A percentile compares a stretch with the other conserved stretches of the same genome.
phyloP scores from a whole-genome alignment of 1,284 basidiomycete genomes.

The Ganoderma leucocontextum region DNA sequence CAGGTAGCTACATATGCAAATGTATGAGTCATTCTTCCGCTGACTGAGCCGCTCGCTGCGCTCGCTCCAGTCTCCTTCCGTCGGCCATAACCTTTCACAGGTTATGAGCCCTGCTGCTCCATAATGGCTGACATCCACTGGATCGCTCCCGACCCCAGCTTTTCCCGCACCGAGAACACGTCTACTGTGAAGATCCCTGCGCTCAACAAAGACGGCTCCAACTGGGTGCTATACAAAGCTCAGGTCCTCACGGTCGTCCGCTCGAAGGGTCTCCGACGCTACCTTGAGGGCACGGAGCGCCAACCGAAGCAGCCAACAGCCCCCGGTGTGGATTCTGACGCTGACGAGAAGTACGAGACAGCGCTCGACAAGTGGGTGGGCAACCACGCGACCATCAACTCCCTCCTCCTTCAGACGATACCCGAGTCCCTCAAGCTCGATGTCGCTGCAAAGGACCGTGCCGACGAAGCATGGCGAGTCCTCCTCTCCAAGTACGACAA shows the following conservation, averaged over 20 bases:
- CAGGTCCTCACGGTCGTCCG: slow-evolving; percentile 21
- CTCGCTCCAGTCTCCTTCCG: no score
- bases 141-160: background rate
- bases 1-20: no score
- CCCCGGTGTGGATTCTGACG: slow-evolving; percentile 21
- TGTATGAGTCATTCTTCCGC: no score
- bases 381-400: slow-evolving; percentile 23
- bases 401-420: slow-evolving; percentile 21
- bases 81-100: no score
- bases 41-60: no score
- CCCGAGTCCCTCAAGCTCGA: slow-evolving; percentile 26
- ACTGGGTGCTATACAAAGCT: slow-evolving; percentile 27
- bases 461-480: slow-evolving; percentile 11
- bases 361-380: slow-evolving; percentile 22
- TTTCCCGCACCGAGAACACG: background rate
- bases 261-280: slow-evolving; percentile 25
- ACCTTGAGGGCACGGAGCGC: slow-evolving; percentile 20
- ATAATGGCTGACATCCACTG: background rate
- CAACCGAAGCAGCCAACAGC: slow-evolving; percentile 8
- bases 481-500: slow-evolving; percentile 20
- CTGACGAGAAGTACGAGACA: slow-evolving; percentile 25
- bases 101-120: no score
- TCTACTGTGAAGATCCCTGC: slow-evolving; percentile 17
- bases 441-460: slow-evolving; percentile 6
- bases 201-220: slow-evolving; percentile 24